phyloP scores from a whole-genome alignment of 306 rosid genomes.

The Sicyos baderoa region DNA sequence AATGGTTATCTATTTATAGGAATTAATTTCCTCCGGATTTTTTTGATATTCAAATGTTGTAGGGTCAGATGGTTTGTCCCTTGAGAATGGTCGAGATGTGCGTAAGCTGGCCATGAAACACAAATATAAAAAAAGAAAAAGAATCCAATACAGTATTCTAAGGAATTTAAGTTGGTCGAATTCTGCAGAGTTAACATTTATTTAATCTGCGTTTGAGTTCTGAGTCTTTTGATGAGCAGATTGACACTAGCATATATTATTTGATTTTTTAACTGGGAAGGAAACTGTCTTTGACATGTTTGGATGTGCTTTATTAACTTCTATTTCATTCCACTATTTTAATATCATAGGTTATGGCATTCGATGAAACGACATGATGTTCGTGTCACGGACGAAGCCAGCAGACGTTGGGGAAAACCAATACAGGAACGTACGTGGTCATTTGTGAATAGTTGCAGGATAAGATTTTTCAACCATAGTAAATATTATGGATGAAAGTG shows the following conservation, averaged over 20 bases:
- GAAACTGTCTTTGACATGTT: not conserved
- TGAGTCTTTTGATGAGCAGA: not conserved
- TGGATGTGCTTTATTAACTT: not conserved
- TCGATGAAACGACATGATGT: conserved; percentile 65
- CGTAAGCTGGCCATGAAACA: too few relatives aligned
- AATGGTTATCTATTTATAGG: too few relatives aligned
- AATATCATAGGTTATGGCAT: conserved; percentile 64
- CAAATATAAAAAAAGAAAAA: not conserved
- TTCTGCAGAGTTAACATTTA: not conserved
- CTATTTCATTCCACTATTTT: conserved; percentile 10
- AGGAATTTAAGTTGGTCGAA: not conserved
- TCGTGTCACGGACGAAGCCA: conserved; percentile 34
- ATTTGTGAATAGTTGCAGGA: conserved; percentile 19
- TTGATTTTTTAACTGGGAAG: conserved; percentile 7
- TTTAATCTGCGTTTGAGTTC: not conserved
- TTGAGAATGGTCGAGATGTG: too few relatives aligned
- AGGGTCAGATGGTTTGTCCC: too few relatives aligned
- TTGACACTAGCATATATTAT: not conserved
- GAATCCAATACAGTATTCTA: not conserved
- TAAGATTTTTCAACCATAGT: conserved; percentile 11
- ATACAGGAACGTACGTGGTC: not conserved
- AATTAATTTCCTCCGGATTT: too few relatives aligned
- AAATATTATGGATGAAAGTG: conserved; percentile 15
- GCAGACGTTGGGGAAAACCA: conserved; percentile 11
- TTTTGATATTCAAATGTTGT: too few relatives aligned